Percentiles rank a stretch among this genome's conserved stretches.
Conservation (phyloP, 305 asterid species). For the Stenogyne calaminthoides region DNA sequence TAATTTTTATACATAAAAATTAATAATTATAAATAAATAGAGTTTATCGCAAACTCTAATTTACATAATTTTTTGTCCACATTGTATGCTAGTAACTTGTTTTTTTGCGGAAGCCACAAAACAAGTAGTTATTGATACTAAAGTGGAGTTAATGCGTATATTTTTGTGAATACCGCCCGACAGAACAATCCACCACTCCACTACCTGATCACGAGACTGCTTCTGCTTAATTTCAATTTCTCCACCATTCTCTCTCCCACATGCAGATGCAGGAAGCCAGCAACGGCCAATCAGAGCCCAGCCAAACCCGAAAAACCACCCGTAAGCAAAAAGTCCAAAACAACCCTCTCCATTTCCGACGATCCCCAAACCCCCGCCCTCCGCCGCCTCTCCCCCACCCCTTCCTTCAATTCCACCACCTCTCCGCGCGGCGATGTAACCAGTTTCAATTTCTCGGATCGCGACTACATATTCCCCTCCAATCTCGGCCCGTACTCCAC, state of each 20-base stretch:
- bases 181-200: not conserved
- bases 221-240: constrained; percentile 15
- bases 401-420: constrained; percentile 37
- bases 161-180: not conserved
- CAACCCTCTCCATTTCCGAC: constrained; percentile 37
- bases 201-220: not conserved
- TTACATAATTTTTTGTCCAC: too few species aligned
- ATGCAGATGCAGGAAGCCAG: constrained; percentile 41
- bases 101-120: too few species aligned
- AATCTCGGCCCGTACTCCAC: constrained; percentile 88
- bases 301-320: constrained; percentile 50
- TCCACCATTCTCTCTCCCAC: not conserved
- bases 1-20: too few species aligned
- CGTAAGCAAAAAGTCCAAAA: constrained; percentile 62
- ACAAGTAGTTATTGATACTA: too few species aligned
- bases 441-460: constrained; percentile 69
- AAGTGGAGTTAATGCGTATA: not conserved
- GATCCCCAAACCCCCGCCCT: too few species aligned
- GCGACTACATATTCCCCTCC: constrained; percentile 87
- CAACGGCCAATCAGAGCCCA: constrained; percentile 43
- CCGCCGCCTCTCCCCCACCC: constrained; percentile 52
- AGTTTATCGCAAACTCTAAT: too few species aligned
- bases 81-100: too few species aligned
- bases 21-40: too few species aligned
- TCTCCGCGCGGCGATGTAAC: too few species aligned